These are phyloP conservation scores for Aquilaria yunnanensis DNA, from an alignment of 345 rosid genomes.

Conservation along the genomic window DNA sequence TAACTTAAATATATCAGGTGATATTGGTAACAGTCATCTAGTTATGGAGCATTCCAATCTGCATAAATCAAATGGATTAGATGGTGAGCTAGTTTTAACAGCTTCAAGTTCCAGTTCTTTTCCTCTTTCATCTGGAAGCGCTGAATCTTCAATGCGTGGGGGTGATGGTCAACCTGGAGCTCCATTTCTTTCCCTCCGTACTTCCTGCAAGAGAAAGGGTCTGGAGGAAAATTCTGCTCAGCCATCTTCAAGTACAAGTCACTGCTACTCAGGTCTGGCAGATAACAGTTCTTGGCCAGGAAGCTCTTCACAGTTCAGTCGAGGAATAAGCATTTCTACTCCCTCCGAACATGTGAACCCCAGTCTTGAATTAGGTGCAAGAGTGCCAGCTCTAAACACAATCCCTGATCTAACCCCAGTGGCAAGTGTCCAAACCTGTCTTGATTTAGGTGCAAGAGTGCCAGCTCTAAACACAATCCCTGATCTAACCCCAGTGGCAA, in stretches of 20 bases:
- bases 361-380: slow-evolving; percentile 38
- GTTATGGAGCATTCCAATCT: slow-evolving; percentile 33
- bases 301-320: slow-evolving; percentile 26
- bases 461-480: slow-evolving; percentile 27
- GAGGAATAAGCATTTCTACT: slow-evolving; percentile 30
- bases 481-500: slow-evolving; percentile 27
- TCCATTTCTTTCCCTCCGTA: slow-evolving; percentile 46
- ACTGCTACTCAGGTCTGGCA: slow-evolving; percentile 43
- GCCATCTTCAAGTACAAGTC: slow-evolving; percentile 47
- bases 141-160: slow-evolving; percentile 29
- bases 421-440: slow-evolving; percentile 15
- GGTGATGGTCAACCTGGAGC: slow-evolving; percentile 37
- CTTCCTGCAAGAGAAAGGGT: slow-evolving; percentile 76
- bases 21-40: slow-evolving; percentile 34
- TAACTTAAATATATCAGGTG: slow-evolving; percentile 48
- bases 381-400: slow-evolving; percentile 31
- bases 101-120: slow-evolving; percentile 25
- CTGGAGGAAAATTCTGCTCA: slow-evolving; percentile 56
- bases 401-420: slow-evolving; percentile 33
- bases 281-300: slow-evolving; percentile 48
- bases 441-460: slow-evolving; percentile 42
- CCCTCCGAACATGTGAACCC: slow-evolving; percentile 40
- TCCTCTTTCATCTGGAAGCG: slow-evolving; percentile 32
- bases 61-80: slow-evolving; percentile 32
- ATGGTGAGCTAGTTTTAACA: slow-evolving; percentile 26